Percentiles rank a stretch among this genome's conserved stretches.
Evolutionary conservation across 352 stramenopile species (phyloP).

Genomic region (Phytophthora fragariaefolia): DNA sequence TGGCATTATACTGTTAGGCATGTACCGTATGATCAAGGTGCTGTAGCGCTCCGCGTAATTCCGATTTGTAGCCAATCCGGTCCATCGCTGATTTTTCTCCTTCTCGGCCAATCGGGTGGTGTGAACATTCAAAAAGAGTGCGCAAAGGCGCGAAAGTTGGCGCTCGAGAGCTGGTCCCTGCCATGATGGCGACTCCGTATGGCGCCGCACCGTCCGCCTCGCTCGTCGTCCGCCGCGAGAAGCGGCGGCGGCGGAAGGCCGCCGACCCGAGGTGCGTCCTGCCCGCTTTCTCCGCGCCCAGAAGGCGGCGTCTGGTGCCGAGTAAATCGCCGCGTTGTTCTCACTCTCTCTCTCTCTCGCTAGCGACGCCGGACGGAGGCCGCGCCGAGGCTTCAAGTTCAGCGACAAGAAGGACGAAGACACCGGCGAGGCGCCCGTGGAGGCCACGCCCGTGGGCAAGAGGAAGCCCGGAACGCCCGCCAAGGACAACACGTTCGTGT

Average conservation of each 20-base stretch:
- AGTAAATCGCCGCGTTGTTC: too few species aligned
- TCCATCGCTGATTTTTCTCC: constrained; percentile 16
- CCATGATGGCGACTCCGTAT: constrained; percentile 45
- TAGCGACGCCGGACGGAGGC: constrained; percentile 26
- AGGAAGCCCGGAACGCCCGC: constrained; percentile 17
- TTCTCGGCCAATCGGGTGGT: constrained; percentile 29
- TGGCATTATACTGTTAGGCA: too few species aligned
- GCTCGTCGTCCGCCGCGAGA: constrained; percentile 70
- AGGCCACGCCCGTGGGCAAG: constrained; percentile 40
- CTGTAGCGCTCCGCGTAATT: neutral
- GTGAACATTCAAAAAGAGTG: constrained; percentile 38
- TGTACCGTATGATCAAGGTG: too few species aligned
- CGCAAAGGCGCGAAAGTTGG: constrained; percentile 30
- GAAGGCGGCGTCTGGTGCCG: neutral
- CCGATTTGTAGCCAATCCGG: constrained; percentile 9
- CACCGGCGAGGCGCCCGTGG: constrained; percentile 19
- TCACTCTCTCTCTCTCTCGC: too few species aligned
- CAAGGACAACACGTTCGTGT: constrained; percentile 57
- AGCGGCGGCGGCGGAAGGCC: constrained; percentile 52
- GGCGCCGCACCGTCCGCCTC: constrained; percentile 43
- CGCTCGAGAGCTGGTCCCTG: neutral
- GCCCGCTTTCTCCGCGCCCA: neutral
- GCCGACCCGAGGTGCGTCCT: constrained; percentile 36
- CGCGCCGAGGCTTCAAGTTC: constrained; percentile 69
- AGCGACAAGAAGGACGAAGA: constrained; percentile 41